Base-by-base conservation (phyloP, 371 early-diverging fungal genomes). In the Amoeboaphelidium occidentale region DNA sequence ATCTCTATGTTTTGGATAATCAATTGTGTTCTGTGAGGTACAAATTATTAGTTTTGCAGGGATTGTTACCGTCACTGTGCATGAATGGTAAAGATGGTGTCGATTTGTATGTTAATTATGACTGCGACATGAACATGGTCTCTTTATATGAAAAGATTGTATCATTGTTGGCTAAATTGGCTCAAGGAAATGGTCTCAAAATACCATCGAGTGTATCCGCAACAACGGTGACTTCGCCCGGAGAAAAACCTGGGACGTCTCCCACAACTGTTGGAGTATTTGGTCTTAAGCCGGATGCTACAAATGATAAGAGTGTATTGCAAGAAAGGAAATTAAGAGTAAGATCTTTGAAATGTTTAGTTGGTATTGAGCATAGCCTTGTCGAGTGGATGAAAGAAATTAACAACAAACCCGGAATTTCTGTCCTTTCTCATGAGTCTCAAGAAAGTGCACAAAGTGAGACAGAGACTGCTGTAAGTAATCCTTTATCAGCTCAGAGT, bases 71-170 rank as follows among this genome's bases (percentile, higher is more conserved):
- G 4, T 65, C 69, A 46, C 58, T 71, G n/a, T 62, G 59, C 25
- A 60, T 61, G 23, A 56, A 66, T 45, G 63, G 69, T 21, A 55
- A 69, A 60, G 62, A 62, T 1, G 51, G 71, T 0, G 63, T 59
- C 14, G 74, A 73, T 52, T 27, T 71, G 13, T 73, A 66, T 51
- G n/a, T 70, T 41, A 73, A 73, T 55, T 70, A 71, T 57, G 74
- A 72, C 51, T 69, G 70, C 52, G 70, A 72, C 27, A 46, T 72
- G 0, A 48, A 45, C 27, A 55, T 64, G 53, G 58, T 51, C 12
- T 57, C 59, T 20, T 6, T 69, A 21, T 70, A 61, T 54, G 73
- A 72, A 46, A 55, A 60, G 21, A 58, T 69, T 45, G 60, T 68
- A 3, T 50, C 27, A 23, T 61, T 58, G 0, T 63, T 62, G 51